phyloP scores from a whole-genome alignment of 208 protist species.

The Tritrichomonas foetus region DNA sequence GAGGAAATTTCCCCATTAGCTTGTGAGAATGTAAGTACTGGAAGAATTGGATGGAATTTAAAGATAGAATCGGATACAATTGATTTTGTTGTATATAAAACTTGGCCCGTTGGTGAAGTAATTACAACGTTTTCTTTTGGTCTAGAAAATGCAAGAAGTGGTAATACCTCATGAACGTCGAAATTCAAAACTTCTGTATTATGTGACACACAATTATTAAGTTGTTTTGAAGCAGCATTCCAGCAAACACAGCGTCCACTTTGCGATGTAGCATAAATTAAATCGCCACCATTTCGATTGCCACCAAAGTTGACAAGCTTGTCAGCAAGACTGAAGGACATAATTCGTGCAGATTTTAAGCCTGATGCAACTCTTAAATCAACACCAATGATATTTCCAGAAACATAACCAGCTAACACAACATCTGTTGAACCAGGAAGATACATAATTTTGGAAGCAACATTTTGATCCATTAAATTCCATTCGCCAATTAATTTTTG shows the following conservation, averaged over 20 bases:
- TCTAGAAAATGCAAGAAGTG: background rate
- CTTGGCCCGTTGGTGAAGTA: background rate
- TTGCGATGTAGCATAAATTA: background rate
- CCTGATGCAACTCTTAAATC: background rate
- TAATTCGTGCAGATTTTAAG: background rate
- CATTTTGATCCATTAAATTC: background rate
- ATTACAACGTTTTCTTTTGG: too few relatives aligned
- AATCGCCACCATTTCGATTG: background rate
- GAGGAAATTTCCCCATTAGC: background rate
- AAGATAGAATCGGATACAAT: background rate
- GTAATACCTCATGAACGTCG: background rate
- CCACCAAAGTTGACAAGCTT: background rate
- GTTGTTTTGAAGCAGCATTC: background rate
- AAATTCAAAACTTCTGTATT: background rate
- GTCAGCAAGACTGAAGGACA: background rate
- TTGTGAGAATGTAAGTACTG: background rate
- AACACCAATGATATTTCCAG: background rate
- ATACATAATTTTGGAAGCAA: background rate
- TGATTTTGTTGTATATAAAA: background rate
- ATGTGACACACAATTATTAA: background rate
- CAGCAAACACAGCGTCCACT: background rate
- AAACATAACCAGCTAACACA: background rate
- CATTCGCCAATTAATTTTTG: constrained; percentile 15
- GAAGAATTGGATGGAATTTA: background rate
- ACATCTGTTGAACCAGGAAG: background rate